Percentiles rank a stretch among this genome's conserved stretches.
These are phyloP conservation scores for Scenedesmus sp. DNA, from an alignment of 163 green algal genomes.

Conservation along the genomic window DNA sequence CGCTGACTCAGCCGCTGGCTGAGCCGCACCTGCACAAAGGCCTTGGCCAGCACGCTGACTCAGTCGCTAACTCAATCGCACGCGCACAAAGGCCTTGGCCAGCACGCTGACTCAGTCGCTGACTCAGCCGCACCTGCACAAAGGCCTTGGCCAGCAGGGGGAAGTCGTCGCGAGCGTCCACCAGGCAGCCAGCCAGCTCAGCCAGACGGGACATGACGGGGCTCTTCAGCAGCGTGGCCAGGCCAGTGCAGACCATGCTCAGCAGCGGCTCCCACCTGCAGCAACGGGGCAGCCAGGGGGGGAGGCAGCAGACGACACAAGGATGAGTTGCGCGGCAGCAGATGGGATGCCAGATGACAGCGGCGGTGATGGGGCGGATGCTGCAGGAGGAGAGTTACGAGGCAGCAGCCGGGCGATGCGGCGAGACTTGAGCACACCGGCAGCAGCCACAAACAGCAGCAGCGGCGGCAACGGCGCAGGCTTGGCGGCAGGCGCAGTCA, in stretches of 20 bases:
- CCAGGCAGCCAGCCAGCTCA: neutral
- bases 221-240: neutral
- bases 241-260: constrained; percentile 23
- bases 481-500: neutral
- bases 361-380: too few species aligned
- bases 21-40: neutral
- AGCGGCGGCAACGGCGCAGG: neutral
- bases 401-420: too few species aligned
- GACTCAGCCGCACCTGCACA: neutral
- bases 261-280: constrained; percentile 25
- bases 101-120: too few species aligned
- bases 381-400: too few species aligned
- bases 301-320: neutral
- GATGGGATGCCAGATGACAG: too few species aligned
- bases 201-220: neutral
- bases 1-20: neutral
- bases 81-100: neutral
- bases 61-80: too few species aligned
- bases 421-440: neutral
- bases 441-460: neutral
- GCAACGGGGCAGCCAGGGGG: neutral
- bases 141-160: neutral
- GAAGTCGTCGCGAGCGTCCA: neutral
- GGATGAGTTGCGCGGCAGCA: neutral
- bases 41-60: neutral